Base-by-base conservation (phyloP, 2,329 filamentous ascomycete species). In the Bipolaris victoriae region DNA sequence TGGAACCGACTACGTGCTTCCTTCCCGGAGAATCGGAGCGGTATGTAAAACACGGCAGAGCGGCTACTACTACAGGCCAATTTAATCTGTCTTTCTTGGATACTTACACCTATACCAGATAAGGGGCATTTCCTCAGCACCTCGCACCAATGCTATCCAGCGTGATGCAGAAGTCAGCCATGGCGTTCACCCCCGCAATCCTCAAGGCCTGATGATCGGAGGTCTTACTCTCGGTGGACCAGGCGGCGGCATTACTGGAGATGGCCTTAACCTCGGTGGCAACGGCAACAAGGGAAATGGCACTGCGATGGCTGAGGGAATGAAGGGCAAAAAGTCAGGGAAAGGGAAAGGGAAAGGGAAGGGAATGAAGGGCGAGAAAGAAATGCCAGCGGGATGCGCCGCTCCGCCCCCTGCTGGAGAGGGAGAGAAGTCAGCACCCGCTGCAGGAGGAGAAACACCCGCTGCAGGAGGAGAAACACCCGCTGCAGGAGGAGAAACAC, bases 201-300 rank as follows among this genome's bases (percentile, higher is more conserved):
- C 41, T 26, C 62, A 62, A 20, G 64, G 66, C 48, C 55, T 73
- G 16, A 59, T 52, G 15, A 68, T 74, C 20, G 70, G 71, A 29
- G 70, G 70, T 1, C 59, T 73, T 33, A 73, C 70, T n/a, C 63
- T 74, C 7, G 71, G 70, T 26, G 71, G 71, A 4, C 35, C 64
- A 20, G 64, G 58, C 24, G 71, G 72, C n/a, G 71, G 71, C 7
- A 71, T 71, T 24, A 63, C 56, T 15, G 65, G 64, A 37, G 52
- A 60, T 15, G 68, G 68, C 15, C 53, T 70, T 11, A 65, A 67
- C 15, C 56, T 70, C 13, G 65, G 61, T 35, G 66, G 65, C 7
- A 53, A 54, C 26, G 26, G 26, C 18, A 40, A 49, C 15, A 49
- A 64, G 29, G 41, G 56, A 6, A 63, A 65, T 33, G 58, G 55